Evolutionary conservation across 2,329 filamentous ascomycete genomes (phyloP), one percentile per base, ranked within the genome.

Genomic region (Plenodomus biglobosus): DNA sequence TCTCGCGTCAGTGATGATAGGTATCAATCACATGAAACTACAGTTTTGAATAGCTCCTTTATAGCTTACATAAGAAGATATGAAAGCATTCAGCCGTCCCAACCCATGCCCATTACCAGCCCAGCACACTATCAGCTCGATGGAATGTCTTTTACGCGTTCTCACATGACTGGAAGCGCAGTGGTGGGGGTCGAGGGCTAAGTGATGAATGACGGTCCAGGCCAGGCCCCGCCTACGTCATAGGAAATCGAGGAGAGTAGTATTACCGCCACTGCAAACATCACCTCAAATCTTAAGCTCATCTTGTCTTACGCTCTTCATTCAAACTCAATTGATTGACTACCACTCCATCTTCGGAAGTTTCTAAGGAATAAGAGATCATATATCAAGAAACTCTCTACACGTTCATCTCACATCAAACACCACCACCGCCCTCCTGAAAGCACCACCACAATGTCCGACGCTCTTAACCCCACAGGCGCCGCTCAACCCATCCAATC

Each of bases 401-500:
- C 22, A 24, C 22, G 27, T 32, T 32, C 27, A 32, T 8, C 7
- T 11, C 27, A 32, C 27, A 15, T 11, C 27, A 32, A 32, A 15
- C 11, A 32, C 27, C 7, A 32, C 27, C 13, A 32, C 27, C 27
- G 15, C 27, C 27, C 7, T 10, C 27, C 40, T n/a, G n/a, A n/a
- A n/a, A 40, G 32, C 30, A 46, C 30, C 38, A 48, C 42, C 44
- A 64, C 30, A 19, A 76, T 73, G 68, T 70, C 71, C 24, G 27
- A 32, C 11, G 70, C 59, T 44, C 68, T 75, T 53, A 63, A 73
- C 50, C 73, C 74, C 41, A 62, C 60, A 32, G 73, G 69, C 30
- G 69, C 72, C 21, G 72, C 75, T 21, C 76, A 80, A 57, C 77
- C 77, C 16, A 66, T 69, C 40, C 65, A 68, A 22, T 44, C 71